These are phyloP conservation scores for Alternaria sp. DNA, from an alignment of 2,329 filamentous ascomycete genomes.

Conservation along the genomic window DNA sequence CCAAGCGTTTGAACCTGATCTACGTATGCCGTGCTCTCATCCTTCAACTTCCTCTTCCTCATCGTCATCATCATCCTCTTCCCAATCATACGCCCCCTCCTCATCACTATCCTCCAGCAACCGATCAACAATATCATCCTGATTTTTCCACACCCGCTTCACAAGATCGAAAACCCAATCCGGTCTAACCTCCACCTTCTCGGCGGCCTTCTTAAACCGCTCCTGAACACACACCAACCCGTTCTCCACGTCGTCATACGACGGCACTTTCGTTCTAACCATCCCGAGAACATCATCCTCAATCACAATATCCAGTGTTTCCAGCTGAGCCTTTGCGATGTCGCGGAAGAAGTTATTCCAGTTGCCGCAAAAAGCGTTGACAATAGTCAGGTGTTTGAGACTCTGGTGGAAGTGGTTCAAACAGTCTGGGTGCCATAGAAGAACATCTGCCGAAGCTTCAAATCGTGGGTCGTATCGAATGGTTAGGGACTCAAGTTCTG, in stretches of 20 bases:
- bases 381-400: neutral
- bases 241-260: neutral
- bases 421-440: neutral
- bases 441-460: neutral
- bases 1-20: neutral
- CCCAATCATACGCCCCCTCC: neutral
- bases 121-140: neutral
- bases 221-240: neutral
- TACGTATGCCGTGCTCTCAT: neutral
- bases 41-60: neutral
- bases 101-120: neutral
- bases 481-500: neutral
- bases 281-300: neutral
- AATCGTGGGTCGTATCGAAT: neutral
- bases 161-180: neutral
- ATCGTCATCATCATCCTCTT: neutral
- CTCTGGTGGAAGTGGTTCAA: neutral
- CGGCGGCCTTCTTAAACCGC: neutral
- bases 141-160: neutral
- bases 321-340: neutral
- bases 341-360: neutral
- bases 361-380: neutral
- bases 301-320: neutral
- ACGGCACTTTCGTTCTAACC: neutral
- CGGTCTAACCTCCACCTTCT: neutral